Base-by-base conservation (phyloP, 2,329 filamentous ascomycete genomes). In the Cercospora zeina region DNA sequence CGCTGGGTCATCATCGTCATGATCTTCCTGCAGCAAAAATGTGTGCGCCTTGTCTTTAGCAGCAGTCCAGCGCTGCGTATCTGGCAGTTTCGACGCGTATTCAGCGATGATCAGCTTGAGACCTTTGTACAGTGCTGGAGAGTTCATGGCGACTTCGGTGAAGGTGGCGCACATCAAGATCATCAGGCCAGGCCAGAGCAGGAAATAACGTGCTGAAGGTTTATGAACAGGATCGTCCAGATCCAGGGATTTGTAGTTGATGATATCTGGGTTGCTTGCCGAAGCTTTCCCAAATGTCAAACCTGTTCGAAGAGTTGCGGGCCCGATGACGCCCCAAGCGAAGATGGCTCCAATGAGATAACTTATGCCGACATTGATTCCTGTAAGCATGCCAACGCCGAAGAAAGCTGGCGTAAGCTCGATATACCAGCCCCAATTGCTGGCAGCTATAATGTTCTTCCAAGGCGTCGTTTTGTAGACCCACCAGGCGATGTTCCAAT, bases 341-440 rank as follows among this genome's bases (percentile, higher is more conserved):
- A 83, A 70, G 54, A 85, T 75, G 14, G 80, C 80, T 16, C 84
- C 84, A 14, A 70, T 75, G 62, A 82, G 82, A 78, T 84, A 85
- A 8, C 83, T 86, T 59, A 83, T 68, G n/a, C 83, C 81, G 16
- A 82, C 79, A 70, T 85, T 85, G 63, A 84, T 73, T 62, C 83
- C 83, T 66, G 84, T 82, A 33, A 85, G 77, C 73, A 85, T 82
- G 54, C 83, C 83, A 42, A 79, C 80, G 1, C 84, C 84, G 65
- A 86, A 84, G 73, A 87, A 86, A 33, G 84, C 84, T 0, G 84
- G 84, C 0, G 84, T 86, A 64, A 79, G 80, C 66, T 86, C 83
- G 45, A 85, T 75, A 65, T 82, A 78, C 84, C 84, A 87, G 5
- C 82, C 82, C 84, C 84, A 87, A 71, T 81, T 84, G 71, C 86